Evolutionary conservation across 805 yeast species (phyloP).

Genomic region (Metschnikowia aberdeeniae): DNA sequence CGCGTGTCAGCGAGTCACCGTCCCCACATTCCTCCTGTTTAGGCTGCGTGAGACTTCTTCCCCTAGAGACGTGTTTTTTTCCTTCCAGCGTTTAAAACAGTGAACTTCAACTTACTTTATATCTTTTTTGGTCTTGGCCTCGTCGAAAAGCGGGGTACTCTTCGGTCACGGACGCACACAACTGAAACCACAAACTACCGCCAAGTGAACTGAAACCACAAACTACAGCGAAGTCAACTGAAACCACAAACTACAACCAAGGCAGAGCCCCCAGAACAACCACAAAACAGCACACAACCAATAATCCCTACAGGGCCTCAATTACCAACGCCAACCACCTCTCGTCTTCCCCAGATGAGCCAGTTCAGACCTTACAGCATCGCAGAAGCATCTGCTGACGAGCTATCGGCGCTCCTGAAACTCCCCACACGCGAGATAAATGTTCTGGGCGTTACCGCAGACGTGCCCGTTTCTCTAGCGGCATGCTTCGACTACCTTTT

Average conservation of each 20-base stretch:
- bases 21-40: slow-evolving; percentile 2
- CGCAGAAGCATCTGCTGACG: slow-evolving; percentile 1
- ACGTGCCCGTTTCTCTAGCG: slow-evolving; percentile 20
- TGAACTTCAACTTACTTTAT: neutral
- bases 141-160: slow-evolving; percentile 3
- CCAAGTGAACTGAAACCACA: too few species aligned
- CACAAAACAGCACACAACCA: neutral
- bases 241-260: too few species aligned
- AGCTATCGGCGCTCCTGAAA: slow-evolving; percentile 2
- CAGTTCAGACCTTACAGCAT: neutral
- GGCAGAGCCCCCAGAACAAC: neutral
- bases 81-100: too few species aligned
- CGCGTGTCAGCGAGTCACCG: slow-evolving; percentile 3
- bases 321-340: neutral
- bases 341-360: neutral
- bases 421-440: neutral
- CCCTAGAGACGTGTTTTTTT: neutral
- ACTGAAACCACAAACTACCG: too few species aligned
- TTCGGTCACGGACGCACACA: neutral
- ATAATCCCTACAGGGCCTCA: too few species aligned
- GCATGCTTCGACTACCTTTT: slow-evolving; percentile 21
- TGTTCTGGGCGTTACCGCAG: slow-evolving; percentile 1
- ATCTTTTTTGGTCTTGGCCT: neutral
- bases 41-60: neutral
- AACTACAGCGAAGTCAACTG: too few species aligned